These are phyloP conservation scores for Tulasnella sp. DNA, from an alignment of 768 basidiomycete genomes.

Conservation along the genomic window DNA sequence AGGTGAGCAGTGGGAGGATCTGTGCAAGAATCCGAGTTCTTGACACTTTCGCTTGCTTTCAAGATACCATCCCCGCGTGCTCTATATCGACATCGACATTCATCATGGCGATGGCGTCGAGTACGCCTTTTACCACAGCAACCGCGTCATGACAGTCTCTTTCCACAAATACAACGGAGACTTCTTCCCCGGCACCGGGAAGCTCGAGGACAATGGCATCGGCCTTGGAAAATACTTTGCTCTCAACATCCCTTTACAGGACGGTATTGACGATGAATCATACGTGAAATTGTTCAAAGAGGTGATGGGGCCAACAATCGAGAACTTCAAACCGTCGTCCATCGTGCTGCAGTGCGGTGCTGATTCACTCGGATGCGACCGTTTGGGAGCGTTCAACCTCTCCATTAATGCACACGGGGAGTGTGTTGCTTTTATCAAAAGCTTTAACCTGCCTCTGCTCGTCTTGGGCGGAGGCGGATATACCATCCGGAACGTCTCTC, in stretches of 20 bases:
- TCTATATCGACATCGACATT: conserved; percentile 98
- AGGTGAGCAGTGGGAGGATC: conserved; percentile 38
- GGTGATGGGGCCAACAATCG: conserved; percentile 88
- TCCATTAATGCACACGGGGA: conserved; percentile 97
- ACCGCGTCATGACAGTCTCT: conserved; percentile 97
- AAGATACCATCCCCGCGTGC: conserved; percentile 84
- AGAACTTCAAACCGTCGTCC: conserved; percentile 71
- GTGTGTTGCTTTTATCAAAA: conserved; percentile 92
- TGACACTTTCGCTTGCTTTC: not conserved
- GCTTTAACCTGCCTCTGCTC: conserved; percentile 79
- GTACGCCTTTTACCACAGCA: conserved; percentile 93
- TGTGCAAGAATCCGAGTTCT: not conserved
- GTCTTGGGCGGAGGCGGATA: conserved; percentile 95
- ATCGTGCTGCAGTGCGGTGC: conserved; percentile 98
- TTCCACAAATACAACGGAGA: conserved; percentile 99
- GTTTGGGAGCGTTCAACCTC: conserved; percentile 93
- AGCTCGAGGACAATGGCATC: conserved; percentile 81
- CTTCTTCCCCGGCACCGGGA: conserved; percentile 97
- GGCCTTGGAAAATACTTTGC: conserved; percentile 90
- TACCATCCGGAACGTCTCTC: conserved; percentile 89
- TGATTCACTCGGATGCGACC: conserved; percentile 87
- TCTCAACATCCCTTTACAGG: conserved; percentile 87
- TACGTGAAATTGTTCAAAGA: conserved; percentile 92
- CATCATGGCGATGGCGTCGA: conserved; percentile 99
- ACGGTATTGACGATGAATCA: conserved; percentile 95